These are phyloP conservation scores for Starmerella vitae DNA, from an alignment of 805 yeast species.

Conservation along the genomic window DNA sequence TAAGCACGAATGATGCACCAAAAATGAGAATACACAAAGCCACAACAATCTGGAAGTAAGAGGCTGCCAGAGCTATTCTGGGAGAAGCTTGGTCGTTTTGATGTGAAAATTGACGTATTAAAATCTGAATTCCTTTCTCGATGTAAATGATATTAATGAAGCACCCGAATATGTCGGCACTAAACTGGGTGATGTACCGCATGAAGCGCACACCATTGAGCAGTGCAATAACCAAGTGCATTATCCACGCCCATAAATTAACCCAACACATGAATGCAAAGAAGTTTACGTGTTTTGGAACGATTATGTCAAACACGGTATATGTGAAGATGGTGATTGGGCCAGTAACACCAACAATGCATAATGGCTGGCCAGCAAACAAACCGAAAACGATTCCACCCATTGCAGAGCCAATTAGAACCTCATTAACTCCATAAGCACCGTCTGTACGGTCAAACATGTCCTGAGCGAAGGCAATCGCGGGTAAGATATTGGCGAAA, in stretches of 20 bases:
- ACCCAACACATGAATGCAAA: constrained; percentile 96
- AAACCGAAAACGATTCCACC: constrained; percentile 84
- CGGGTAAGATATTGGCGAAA: constrained; percentile 83
- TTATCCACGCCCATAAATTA: constrained; percentile 75
- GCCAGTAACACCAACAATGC: constrained; percentile 95
- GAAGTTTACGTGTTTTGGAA: constrained; percentile 38
- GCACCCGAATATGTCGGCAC: constrained; percentile 87
- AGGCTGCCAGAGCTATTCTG: constrained; percentile 27
- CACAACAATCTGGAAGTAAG: constrained; percentile 62
- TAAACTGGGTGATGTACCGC: constrained; percentile 60
- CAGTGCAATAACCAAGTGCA: constrained; percentile 62
- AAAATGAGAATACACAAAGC: constrained; percentile 63
- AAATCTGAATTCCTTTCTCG: constrained; percentile 79
- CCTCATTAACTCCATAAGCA: constrained; percentile 85
- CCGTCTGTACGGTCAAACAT: constrained; percentile 85
- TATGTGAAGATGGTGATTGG: constrained; percentile 87
- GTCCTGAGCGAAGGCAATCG: constrained; percentile 91
- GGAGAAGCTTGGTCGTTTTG: constrained; percentile 19
- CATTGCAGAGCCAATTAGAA: constrained; percentile 66
- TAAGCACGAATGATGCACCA: constrained; percentile 46
- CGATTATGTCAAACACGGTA: constrained; percentile 65
- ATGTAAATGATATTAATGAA: constrained; percentile 79
- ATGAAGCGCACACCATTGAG: constrained; percentile 54
- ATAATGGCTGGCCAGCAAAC: constrained; percentile 78
- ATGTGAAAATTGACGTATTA: constrained; percentile 49